Evolutionary conservation across 768 basidiomycete species (phyloP).

Genomic region (Auricularia cornea): DNA sequence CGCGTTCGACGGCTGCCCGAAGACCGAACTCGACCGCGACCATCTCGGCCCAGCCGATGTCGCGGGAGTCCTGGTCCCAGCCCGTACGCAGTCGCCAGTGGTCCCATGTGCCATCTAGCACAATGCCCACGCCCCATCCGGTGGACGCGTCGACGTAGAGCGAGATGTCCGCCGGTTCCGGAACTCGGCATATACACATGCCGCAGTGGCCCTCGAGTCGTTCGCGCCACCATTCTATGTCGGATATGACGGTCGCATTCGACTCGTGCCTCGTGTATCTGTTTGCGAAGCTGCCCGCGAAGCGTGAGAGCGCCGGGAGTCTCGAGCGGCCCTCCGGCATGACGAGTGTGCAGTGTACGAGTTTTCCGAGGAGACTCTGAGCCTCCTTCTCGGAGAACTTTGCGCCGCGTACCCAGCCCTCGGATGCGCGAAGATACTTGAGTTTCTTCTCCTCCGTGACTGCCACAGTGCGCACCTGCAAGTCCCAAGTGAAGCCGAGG

Average conservation of each 20-base stretch:
- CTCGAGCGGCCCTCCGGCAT: background rate
- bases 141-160: slow-evolving; percentile 36
- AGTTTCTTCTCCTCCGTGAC: slow-evolving; percentile 24
- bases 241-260: background rate
- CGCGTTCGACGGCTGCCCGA: slow-evolving; percentile 19
- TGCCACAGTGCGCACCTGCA: slow-evolving; percentile 19
- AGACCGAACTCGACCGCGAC: slow-evolving; percentile 36
- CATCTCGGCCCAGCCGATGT: slow-evolving; percentile 40
- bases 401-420: slow-evolving; percentile 4
- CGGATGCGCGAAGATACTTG: slow-evolving; percentile 22
- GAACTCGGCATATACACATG: slow-evolving; percentile 12
- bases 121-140: slow-evolving; percentile 34
- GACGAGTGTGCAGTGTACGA: background rate
- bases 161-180: slow-evolving; percentile 13
- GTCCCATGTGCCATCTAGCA: slow-evolving; percentile 26
- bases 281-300: background rate
- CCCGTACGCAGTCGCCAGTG: slow-evolving; percentile 31
- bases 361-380: slow-evolving; percentile 9
- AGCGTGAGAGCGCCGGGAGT: background rate
- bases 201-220: background rate
- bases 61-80: slow-evolving; percentile 20
- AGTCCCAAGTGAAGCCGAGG: slow-evolving; percentile 32
- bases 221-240: background rate
- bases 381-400: slow-evolving; percentile 2
- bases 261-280: background rate